Percentiles rank a stretch among this genome's conserved stretches.
These are phyloP conservation scores for Aspergillus sp. DNA, from an alignment of 2,329 filamentous ascomycete species.

Conservation along the genomic window DNA sequence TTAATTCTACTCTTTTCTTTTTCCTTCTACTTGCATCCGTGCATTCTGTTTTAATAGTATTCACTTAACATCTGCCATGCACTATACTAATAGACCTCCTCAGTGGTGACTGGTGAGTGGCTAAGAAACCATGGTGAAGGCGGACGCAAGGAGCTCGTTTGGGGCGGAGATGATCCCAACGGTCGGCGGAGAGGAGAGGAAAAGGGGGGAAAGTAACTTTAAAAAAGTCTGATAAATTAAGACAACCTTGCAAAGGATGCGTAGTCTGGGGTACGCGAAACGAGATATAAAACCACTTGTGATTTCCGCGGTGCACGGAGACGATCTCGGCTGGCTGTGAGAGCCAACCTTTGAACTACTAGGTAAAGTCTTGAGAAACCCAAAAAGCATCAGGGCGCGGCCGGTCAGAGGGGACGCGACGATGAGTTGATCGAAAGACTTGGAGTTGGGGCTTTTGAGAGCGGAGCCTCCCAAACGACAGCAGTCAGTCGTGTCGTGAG, in stretches of 20 bases:
- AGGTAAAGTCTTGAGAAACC: neutral
- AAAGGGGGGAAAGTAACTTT: conserved; percentile 8
- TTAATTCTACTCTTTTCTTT: neutral
- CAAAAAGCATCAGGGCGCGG: neutral
- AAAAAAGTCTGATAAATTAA: conserved; percentile 4
- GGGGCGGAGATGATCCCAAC: conserved; percentile 24
- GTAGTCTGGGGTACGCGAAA: conserved; percentile 15
- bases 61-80: too few species aligned
- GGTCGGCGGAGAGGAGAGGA: conserved; percentile 22
- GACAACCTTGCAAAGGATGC: conserved; percentile 6
- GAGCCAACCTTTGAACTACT: neutral
- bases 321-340: neutral
- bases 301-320: neutral
- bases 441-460: neutral
- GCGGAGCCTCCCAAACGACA: conserved; percentile 23
- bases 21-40: neutral
- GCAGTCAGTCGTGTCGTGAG: too few species aligned
- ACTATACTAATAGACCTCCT: neutral
- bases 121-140: conserved; percentile 14
- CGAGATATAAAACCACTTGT: neutral
- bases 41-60: neutral
- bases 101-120: neutral
- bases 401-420: neutral
- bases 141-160: conserved; percentile 20
- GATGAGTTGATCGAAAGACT: conserved; percentile 1